Percentiles rank a stretch among this genome's conserved stretches.
phyloP scores from a whole-genome alignment of 345 rosid species.

The Eucalyptus rudis region DNA sequence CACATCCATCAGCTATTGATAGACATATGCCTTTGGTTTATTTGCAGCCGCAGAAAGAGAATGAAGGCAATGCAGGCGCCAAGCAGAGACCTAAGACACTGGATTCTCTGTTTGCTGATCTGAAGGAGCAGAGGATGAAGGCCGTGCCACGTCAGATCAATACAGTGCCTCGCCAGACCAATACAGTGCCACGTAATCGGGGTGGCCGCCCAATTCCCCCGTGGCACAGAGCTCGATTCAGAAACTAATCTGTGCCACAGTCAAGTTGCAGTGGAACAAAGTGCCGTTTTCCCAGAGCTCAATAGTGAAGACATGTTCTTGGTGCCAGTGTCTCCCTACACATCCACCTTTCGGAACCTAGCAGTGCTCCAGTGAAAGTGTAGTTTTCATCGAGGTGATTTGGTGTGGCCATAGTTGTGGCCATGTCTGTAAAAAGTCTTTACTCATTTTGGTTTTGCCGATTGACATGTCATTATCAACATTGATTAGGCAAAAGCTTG shows the following conservation, averaged over 20 bases:
- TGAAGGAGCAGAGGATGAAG: conserved; percentile 75
- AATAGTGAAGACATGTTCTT: neutral
- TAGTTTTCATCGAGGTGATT: neutral
- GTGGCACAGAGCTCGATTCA: conserved; percentile 46
- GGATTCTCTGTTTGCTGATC: conserved; percentile 71
- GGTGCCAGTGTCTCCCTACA: neutral
- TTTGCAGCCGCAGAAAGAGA: conserved; percentile 6
- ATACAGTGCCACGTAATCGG: neutral
- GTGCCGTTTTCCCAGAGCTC: neutral
- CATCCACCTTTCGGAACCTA: neutral
- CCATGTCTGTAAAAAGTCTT: neutral
- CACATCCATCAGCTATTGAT: neutral
- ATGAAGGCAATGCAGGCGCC: conserved; percentile 13
- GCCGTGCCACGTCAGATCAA: conserved; percentile 6
- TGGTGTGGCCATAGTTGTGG: neutral
- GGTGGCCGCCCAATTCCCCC: conserved; percentile 23
- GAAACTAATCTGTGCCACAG: conserved; percentile 4
- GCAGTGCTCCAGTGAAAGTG: neutral
- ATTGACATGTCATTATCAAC: neutral
- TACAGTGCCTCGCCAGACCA: neutral
- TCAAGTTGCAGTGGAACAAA: neutral
- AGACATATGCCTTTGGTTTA: neutral
- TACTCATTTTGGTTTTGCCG: neutral
- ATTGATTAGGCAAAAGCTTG: neutral
- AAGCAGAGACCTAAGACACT: conserved; percentile 60